Conservation (phyloP, 352 stramenopile genomes). For the Pythium sp. region DNA sequence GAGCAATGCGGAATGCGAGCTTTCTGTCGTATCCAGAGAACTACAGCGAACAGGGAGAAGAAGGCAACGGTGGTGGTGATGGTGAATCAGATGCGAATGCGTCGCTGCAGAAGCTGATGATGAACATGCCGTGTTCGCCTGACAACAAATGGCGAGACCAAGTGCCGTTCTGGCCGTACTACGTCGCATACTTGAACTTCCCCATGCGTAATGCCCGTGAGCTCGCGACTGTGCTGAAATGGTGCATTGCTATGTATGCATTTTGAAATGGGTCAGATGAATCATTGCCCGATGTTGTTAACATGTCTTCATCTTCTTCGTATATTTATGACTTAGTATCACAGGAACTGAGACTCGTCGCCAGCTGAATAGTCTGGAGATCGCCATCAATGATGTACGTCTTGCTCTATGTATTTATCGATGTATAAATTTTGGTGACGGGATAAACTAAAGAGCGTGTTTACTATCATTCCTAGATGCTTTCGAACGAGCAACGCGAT, state of each 20-base stretch:
- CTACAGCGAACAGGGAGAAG: neutral
- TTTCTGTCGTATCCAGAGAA: slow-evolving; percentile 43
- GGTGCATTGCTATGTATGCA: slow-evolving; percentile 24
- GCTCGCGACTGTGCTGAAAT: slow-evolving; percentile 34
- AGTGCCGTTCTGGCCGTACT: slow-evolving; percentile 75
- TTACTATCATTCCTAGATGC: slow-evolving; percentile 26
- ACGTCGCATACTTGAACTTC: slow-evolving; percentile 38
- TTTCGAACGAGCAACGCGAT: slow-evolving; percentile 27
- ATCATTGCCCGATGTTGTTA: neutral
- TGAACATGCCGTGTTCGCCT: slow-evolving; percentile 49
- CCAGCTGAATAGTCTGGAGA: slow-evolving; percentile 37
- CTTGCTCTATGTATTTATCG: neutral
- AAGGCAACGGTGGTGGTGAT: slow-evolving; percentile 6
- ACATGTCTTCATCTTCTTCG: slow-evolving; percentile 2
- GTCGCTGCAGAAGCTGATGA: slow-evolving; percentile 9
- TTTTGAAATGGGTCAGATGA: neutral
- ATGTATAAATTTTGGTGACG: too few species aligned
- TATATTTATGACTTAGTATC: slow-evolving; percentile 21
- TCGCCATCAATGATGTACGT: slow-evolving; percentile 34
- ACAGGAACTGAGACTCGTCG: slow-evolving; percentile 25
- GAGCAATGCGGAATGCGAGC: neutral
- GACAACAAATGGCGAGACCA: slow-evolving; percentile 23
- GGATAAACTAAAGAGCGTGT: neutral
- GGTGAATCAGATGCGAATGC: slow-evolving; percentile 17
- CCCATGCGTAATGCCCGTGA: slow-evolving; percentile 40